phyloP scores from a whole-genome alignment of 2,329 filamentous ascomycete genomes.

The Arthrocladium fulminans region DNA sequence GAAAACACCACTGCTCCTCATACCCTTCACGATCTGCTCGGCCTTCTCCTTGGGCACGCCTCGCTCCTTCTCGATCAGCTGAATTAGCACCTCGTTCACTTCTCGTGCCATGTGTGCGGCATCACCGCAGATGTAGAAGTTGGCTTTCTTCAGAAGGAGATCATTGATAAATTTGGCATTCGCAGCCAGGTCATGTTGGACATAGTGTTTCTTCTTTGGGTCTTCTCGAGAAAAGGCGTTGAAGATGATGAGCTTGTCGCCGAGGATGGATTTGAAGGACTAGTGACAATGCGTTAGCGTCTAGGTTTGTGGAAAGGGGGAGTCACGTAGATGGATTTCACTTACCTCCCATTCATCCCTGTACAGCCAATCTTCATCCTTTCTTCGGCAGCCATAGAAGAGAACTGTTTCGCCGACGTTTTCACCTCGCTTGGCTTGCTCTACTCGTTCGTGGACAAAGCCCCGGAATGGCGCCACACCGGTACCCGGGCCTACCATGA shows the following conservation, averaged over 20 bases:
- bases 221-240: conserved; percentile 88
- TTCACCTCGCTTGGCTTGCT: conserved; percentile 68
- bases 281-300: conserved; percentile 36
- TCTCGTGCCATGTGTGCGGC: conserved; percentile 95
- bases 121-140: conserved; percentile 97
- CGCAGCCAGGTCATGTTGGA: conserved; percentile 86
- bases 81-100: conserved; percentile 75
- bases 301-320: background rate
- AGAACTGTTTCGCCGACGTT: conserved; percentile 78
- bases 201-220: conserved; percentile 79
- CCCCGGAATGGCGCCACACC: conserved; percentile 93
- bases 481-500: conserved; percentile 93
- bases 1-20: conserved; percentile 91
- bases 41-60: conserved; percentile 76
- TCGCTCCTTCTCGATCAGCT: conserved; percentile 78
- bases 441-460: conserved; percentile 88
- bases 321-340: conserved; percentile 15
- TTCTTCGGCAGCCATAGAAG: conserved; percentile 90
- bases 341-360: conserved; percentile 84
- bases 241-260: conserved; percentile 81
- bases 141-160: conserved; percentile 72
- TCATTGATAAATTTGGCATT: conserved; percentile 75
- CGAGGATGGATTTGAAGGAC: conserved; percentile 74
- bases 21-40: conserved; percentile 93
- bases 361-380: conserved; percentile 87